Evolutionary conservation across 2,329 filamentous ascomycete species (phyloP), one percentile per base, ranked within the genome.

Genomic region (Penicillium sp.): DNA sequence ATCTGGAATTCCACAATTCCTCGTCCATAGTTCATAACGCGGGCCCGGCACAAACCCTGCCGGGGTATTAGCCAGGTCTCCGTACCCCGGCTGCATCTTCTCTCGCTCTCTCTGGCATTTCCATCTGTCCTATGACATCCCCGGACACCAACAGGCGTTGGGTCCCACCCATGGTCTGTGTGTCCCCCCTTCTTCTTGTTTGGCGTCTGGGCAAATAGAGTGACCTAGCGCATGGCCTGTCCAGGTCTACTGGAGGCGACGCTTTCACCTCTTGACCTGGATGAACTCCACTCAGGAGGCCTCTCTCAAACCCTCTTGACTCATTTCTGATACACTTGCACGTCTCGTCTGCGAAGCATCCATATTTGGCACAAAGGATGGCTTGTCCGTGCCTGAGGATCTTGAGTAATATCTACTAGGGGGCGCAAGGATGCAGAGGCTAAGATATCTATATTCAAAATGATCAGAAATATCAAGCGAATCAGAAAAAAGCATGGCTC

Each of bases 311-410:
- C 25, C 39, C 16, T 23, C 26, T 28, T n/a, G 11, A 23, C 21
- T 23, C 21, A 23, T 23, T 23, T n/a, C n/a, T n/a, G n/a, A n/a
- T n/a, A n/a, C n/a, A n/a, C n/a, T n/a, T n/a, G n/a, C n/a, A n/a
- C n/a, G n/a, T n/a, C n/a, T n/a, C n/a, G n/a, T n/a, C n/a, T n/a
- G n/a, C n/a, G n/a, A n/a, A n/a, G n/a, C n/a, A n/a, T n/a, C 46
- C 43, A 45, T 43, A 48, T 45, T 42, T 51, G 47, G 49, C 44
- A 58, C 56, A 59, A 58, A 59, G 55, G 16, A 31, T 34, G 25
- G 31, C 25, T 7, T 13, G 25, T 23, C 11, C 21, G 11, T 23
- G 11, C 7, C 21, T 15, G 14, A 1, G 19, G 27, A 27, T 6
- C 10, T 6, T 9, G 9, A 33, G 8, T 15, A 29, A 28, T 29